A percentile compares a stretch with the other conserved stretches of the same genome.
phyloP scores from a whole-genome alignment of 108 stramenopile species.

The Aureococcus anophagefferens region DNA sequence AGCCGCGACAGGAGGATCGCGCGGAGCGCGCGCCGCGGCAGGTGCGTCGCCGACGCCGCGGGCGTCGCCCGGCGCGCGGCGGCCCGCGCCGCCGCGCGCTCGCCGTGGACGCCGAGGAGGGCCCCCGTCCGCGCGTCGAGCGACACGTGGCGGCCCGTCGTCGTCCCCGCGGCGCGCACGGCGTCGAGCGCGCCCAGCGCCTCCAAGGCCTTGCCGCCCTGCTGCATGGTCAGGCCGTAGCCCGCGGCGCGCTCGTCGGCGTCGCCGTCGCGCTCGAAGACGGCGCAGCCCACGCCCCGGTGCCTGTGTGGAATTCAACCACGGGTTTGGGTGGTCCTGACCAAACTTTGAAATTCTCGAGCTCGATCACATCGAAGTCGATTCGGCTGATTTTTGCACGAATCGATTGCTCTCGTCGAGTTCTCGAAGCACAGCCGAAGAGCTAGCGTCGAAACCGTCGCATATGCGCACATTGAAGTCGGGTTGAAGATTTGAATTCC shows the following conservation, averaged over 20 bases:
- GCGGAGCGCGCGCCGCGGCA: not conserved
- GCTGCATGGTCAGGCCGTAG: conserved; percentile 84
- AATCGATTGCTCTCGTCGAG: too few relatives aligned
- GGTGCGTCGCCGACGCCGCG: not conserved
- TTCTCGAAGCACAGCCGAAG: too few relatives aligned
- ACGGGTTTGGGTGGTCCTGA: too few relatives aligned
- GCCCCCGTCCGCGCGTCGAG: not conserved
- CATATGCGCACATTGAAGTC: too few relatives aligned
- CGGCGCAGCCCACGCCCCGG: conserved; percentile 49
- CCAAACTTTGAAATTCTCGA: too few relatives aligned
- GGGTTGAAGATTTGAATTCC: too few relatives aligned
- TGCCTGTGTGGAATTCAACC: too few relatives aligned
- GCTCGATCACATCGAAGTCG: too few relatives aligned
- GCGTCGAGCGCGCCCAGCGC: conserved; percentile 38
- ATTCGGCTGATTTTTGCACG: too few relatives aligned
- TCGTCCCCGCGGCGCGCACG: not conserved
- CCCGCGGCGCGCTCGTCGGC: conserved; percentile 61
- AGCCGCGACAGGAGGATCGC: not conserved
- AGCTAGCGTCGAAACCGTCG: too few relatives aligned
- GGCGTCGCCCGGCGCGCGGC: not conserved
- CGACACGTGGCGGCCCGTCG: not conserved
- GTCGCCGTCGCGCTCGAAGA: conserved; percentile 65
- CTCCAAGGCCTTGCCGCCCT: conserved; percentile 59
- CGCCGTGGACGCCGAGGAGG: not conserved
- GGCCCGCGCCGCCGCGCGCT: not conserved